Base-by-base conservation (phyloP, 495 filamentous ascomycete species). In the Pseudotulostoma volvatum region DNA sequence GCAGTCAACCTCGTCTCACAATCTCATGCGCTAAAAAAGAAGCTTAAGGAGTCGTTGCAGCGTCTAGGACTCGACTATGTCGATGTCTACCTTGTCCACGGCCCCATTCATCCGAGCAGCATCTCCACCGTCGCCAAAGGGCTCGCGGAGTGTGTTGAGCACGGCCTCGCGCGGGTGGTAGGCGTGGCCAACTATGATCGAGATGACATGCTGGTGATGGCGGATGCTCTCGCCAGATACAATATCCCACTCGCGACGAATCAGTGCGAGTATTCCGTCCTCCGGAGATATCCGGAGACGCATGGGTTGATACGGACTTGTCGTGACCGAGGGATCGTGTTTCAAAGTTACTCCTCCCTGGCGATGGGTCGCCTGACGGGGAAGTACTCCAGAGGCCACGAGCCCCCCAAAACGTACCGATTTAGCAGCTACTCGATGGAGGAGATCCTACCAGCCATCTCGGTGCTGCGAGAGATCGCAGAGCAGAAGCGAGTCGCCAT, bases 31-130 rank as follows among this genome's bases (percentile, higher is more conserved):
- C 49, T 47, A 0, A 46, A 47, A 31, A 31, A 32, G 13, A 43
- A 38, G 28, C 44, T 54, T 4, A 32, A 37, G 19, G 39, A 40
- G 2, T 54, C 52, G 7, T 70, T 90, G 41, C 58, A 70, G 45
- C 79, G 76, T 36, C 63, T 90, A 13, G 68, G 72, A 5, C 53
- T 85, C 28, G 76, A 80, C 28, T 82, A 87, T 55, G 77, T 90
- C 2, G 81, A 90, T 56, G 64, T 82, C 44, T 86, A 85, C 53
- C 66, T 87, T 0, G 79, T 87, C 45, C 77, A 84, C 55, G 51
- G 57, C 11, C 83, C 83, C 4, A 50, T 49, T 7, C 51, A 54
- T 33, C 39, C 41, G 4, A 45, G 36, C 31, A 34, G 35, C 33
- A 49, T 54, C 28, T 39, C 49, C 7, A 52, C 46, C 1, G 47